These are phyloP conservation scores for Mikania micrantha DNA, from an alignment of 129 eudicot genomes.

Conservation along the genomic window DNA sequence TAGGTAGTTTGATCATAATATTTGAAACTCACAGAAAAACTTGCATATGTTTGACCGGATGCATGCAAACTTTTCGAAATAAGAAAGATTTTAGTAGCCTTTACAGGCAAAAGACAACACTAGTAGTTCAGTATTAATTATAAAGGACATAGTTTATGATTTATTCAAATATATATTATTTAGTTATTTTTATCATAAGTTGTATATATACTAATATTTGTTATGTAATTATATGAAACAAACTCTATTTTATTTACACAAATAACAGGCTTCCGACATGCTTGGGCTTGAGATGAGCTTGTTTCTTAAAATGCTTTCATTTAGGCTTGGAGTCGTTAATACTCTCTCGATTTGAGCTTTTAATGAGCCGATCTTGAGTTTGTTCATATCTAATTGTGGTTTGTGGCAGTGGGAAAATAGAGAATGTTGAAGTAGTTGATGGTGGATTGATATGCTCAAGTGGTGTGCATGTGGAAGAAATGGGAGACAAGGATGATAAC, in stretches of 20 bases:
- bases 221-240: not conserved
- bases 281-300: not conserved
- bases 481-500: constrained; percentile 92
- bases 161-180: not conserved
- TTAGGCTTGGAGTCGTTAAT: not conserved
- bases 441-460: constrained; percentile 98
- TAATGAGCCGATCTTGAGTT: not conserved
- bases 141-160: too few relatives aligned
- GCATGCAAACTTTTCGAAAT: too few relatives aligned
- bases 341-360: not conserved
- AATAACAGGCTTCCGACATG: not conserved
- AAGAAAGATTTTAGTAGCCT: too few relatives aligned
- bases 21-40: too few relatives aligned
- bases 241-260: not conserved
- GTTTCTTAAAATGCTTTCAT: too few relatives aligned
- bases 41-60: too few relatives aligned
- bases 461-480: constrained; percentile 93
- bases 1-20: too few relatives aligned
- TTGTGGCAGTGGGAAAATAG: constrained; percentile 52
- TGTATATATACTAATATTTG: not conserved
- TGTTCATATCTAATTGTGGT: not conserved
- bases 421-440: constrained; percentile 75
- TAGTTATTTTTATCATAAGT: not conserved
- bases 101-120: too few relatives aligned
- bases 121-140: too few relatives aligned